Conservation (phyloP, 106 monocot genomes). For the Dendrobium huoshanense region DNA sequence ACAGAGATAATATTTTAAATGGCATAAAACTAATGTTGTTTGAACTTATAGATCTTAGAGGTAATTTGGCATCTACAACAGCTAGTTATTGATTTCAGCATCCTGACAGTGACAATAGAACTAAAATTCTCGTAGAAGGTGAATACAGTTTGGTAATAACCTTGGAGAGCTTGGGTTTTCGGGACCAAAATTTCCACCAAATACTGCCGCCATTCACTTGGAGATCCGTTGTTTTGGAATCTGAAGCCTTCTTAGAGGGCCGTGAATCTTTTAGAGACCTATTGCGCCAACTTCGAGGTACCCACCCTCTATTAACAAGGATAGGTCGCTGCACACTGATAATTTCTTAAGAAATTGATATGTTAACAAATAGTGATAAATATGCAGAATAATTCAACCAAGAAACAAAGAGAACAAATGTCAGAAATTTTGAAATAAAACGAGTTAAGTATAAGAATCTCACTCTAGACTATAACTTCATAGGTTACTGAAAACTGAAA, state of each 20-base stretch:
- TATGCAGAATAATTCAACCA: background rate
- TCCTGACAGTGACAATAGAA: background rate
- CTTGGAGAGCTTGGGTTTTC: conserved; percentile 24
- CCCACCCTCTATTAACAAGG: conserved; percentile 98
- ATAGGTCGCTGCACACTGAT: conserved; percentile 79
- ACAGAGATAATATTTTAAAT: background rate
- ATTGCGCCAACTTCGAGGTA: conserved; percentile 69
- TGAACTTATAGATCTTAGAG: background rate
- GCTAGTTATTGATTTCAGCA: background rate
- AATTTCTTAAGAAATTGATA: conserved; percentile 35
- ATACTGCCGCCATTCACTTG: conserved; percentile 13
- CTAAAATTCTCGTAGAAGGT: background rate
- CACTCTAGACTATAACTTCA: background rate
- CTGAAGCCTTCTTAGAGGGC: conserved; percentile 18
- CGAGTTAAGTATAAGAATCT: background rate
- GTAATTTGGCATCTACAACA: background rate
- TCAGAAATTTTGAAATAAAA: background rate
- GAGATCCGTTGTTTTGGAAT: conserved; percentile 9
- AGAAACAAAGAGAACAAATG: conserved; percentile 2
- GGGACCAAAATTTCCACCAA: conserved; percentile 87
- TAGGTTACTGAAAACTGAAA: conserved; percentile 3
- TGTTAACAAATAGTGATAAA: conserved; percentile 5
- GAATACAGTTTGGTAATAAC: conserved; percentile 14
- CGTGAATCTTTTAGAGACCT: conserved; percentile 22
- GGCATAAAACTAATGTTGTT: background rate